phyloP scores from a whole-genome alignment of 371 early-diverging fungal species.

The Mortierella sp. region DNA sequence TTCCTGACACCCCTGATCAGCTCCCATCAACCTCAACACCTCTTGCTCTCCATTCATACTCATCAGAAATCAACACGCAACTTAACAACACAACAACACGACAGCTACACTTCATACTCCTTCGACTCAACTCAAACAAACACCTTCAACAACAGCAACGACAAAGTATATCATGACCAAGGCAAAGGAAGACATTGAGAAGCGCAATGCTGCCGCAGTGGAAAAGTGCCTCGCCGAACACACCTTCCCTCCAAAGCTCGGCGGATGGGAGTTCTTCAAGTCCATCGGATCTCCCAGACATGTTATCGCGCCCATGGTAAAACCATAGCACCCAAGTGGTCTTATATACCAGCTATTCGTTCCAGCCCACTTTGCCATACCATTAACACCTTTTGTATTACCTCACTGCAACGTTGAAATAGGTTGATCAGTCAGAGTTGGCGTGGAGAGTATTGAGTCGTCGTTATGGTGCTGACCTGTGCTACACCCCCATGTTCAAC shows the following conservation, averaged over 20 bases:
- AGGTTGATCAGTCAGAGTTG: conserved; percentile 88
- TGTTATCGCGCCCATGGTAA: conserved; percentile 94
- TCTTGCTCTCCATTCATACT: neutral
- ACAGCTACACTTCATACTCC: neutral
- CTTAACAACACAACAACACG: neutral
- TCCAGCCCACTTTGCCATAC: neutral
- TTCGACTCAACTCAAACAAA: neutral
- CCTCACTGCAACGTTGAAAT: neutral
- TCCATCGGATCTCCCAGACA: conserved; percentile 81
- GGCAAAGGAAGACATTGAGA: conserved; percentile 34
- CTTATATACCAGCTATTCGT: no score
- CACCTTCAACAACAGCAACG: neutral
- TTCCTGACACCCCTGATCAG: conserved; percentile 7
- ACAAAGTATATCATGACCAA: conserved; percentile 22
- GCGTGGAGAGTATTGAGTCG: conserved; percentile 95
- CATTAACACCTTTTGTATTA: neutral
- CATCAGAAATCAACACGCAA: neutral
- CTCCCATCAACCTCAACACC: neutral
- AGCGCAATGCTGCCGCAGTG: conserved; percentile 45
- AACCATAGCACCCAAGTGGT: neutral
- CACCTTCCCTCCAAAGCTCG: conserved; percentile 68
- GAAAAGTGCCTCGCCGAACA: conserved; percentile 43
- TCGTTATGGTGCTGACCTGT: conserved; percentile 92
- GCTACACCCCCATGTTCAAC: conserved; percentile 99
- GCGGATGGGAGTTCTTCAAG: conserved; percentile 87